Evolutionary conservation across 108 stramenopile species (phyloP).

Genomic region (Nitzschia sp.): DNA sequence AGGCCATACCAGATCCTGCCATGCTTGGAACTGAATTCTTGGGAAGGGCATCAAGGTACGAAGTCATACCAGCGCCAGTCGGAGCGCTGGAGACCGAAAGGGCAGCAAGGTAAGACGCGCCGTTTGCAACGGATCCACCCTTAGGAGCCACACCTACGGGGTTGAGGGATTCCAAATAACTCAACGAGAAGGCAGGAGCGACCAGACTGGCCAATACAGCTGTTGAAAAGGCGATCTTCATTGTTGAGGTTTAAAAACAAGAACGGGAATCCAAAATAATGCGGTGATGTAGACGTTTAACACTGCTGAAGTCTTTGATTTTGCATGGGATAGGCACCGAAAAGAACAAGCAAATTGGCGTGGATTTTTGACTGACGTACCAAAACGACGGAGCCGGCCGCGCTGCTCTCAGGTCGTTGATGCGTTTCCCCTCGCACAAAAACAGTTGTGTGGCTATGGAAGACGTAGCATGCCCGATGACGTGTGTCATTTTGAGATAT

Average conservation of each 20-base stretch:
- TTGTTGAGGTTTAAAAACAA: constrained; percentile 3
- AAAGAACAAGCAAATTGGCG: background rate
- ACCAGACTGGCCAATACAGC: constrained; percentile 19
- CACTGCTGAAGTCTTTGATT: too few species aligned
- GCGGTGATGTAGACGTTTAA: background rate
- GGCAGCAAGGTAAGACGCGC: constrained; percentile 25
- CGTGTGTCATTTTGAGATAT: too few species aligned
- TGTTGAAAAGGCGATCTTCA: constrained; percentile 28
- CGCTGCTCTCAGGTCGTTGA: background rate
- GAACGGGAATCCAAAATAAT: background rate
- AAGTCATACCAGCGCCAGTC: constrained; percentile 18
- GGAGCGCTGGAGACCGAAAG: constrained; percentile 18
- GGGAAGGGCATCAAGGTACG: constrained; percentile 21
- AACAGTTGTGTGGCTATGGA: too few species aligned
- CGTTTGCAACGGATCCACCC: constrained; percentile 16
- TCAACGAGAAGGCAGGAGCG: constrained; percentile 30
- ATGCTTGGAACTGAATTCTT: background rate
- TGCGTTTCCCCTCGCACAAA: background rate
- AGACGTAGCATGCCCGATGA: too few species aligned
- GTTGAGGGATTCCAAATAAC: constrained; percentile 29
- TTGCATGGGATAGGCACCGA: too few species aligned
- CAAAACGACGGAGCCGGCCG: background rate
- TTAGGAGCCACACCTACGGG: background rate
- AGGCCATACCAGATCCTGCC: constrained; percentile 21
- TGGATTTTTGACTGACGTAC: background rate